These are phyloP conservation scores for Calonectria ilicicola DNA, from an alignment of 2,329 filamentous ascomycete genomes.

Conservation along the genomic window DNA sequence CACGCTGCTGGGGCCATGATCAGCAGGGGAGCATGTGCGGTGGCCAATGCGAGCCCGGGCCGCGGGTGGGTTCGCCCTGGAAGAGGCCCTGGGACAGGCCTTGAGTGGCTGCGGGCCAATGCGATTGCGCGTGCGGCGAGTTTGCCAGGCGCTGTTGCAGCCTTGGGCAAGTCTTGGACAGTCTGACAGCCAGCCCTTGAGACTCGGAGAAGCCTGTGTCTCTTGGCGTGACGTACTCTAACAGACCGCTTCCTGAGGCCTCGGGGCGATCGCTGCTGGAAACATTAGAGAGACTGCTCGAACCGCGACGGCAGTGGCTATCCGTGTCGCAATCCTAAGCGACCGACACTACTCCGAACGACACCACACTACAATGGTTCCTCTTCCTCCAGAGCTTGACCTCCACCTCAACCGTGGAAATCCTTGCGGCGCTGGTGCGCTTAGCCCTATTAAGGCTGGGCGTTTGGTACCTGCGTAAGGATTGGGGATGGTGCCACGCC, in stretches of 20 bases:
- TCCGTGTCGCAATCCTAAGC: not conserved
- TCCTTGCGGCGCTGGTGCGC: constrained; percentile 16
- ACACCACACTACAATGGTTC: constrained; percentile 23
- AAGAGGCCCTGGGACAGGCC: not conserved
- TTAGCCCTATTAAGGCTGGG: constrained; percentile 28
- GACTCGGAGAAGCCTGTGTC: not conserved
- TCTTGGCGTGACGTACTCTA: not conserved
- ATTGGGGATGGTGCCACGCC: constrained; percentile 34
- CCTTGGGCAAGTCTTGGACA: not conserved
- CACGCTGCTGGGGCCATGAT: constrained; percentile 9
- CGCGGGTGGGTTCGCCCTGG: not conserved
- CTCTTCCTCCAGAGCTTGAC: constrained; percentile 9
- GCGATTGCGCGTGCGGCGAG: not conserved
- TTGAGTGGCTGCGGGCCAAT: not conserved
- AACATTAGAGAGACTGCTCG: not conserved
- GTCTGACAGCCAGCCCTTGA: not conserved
- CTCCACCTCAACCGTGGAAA: not conserved
- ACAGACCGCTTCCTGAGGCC: not conserved
- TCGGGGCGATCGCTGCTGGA: not conserved
- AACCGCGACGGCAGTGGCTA: not conserved
- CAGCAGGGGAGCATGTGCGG: constrained; percentile 18
- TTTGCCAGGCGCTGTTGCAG: not conserved
- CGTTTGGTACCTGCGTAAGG: constrained; percentile 36
- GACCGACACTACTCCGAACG: not conserved
- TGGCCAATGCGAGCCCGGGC: constrained; percentile 12